Base-by-base conservation (phyloP, 73 alveolate species). In the Tetrahymena malaccensis region DNA sequence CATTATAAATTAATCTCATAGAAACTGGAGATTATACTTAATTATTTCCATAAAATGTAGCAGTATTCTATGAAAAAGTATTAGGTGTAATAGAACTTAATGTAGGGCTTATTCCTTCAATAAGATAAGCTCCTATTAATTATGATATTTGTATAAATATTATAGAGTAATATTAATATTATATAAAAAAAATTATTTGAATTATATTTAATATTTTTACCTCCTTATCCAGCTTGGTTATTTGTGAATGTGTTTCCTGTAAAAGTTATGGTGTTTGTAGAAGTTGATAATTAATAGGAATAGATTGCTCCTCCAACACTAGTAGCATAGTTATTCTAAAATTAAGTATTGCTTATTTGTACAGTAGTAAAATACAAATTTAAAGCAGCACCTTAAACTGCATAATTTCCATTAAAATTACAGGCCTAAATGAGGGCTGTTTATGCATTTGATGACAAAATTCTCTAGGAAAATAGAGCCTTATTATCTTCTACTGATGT, bases 21-120 rank as follows among this genome's bases (percentile, higher is more conserved):
- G 85, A 44, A 10, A 94, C 94, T n/a, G 97, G 97, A 55, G 93
- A 95, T 34, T 93, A 94, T 27, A 94, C 97, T 8, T 84, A 55
- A 55, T 85, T 85, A 85, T 95, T 38, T 95, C 97, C 97, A 85
- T 34, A 95, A 19, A 95, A 55, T 0, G 94, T 17, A 19, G 97
- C 97, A 9, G 37, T 34, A 85, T 95, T 95, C 31, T 55, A 95
- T 10, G 94, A 17, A 34, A 95, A 70, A 34, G 97, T 95, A 44
- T 95, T 95, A 16, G 95, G 85, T 13, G 93, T 85, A 35, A 43
- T 44, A 4, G 70, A 43, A 55, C 89, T 70, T 11, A 55, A 34
- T 10, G 43, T 44, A 31, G 85, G 58, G 12, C 93, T 95, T 8
- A 94, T 94, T 85, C 97, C 94, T 83, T 85, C 95, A 34, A 43